Base-by-base conservation (phyloP, 768 basidiomycete species). In the Macrocybe gigantea region DNA sequence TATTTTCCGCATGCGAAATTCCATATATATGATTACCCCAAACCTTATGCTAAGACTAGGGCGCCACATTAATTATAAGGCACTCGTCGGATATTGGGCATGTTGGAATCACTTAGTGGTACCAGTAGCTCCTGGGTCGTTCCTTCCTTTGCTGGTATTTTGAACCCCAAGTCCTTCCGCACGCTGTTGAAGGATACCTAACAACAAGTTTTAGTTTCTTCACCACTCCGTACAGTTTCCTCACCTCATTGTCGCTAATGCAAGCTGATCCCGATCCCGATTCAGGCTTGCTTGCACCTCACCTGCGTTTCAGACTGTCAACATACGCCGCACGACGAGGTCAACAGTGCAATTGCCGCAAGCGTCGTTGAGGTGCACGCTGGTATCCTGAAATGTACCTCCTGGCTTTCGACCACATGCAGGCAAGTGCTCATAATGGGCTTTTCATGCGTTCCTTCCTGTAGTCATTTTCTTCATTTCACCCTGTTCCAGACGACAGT, bases 361-460 rank as follows among this genome's bases (percentile, higher is more conserved):
- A 34, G 45, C 48, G 6, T 44, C 44, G 7, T 48, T 60, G 15
- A 47, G 49, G 33, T 62, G 60, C 38, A 61, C 56, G 34, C 49
- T 68, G 8, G 49, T 67, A 13, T 58, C 64, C 32, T 66, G 65
- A 6, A 64, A 64, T 49, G 58, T 58, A 36, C 61, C 47, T 4
- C 65, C 63, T 6, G 64, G 66, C 12, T 70, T 66, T 45, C 63
- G 66, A 29, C 35, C 61, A 34, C 64, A 12, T 62, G 60, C 45
- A 67, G 66, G 7, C 67, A 67, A 50, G 64, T 67, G 47, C 65
- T 65, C 38, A 53, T 65, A 9, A 45, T 64, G 14, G 63, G 64
- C 9, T 60, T 56, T n/a, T 57, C 62, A 11, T 66, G 63, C 44
- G 5, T 47, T 65, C 34, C 51, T 67, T 13, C 54, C 58, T 22